A percentile compares a stretch with the other conserved stretches of the same genome.
Evolutionary conservation across 345 rosid species (phyloP).

Genomic region (Reutealis trisperma): DNA sequence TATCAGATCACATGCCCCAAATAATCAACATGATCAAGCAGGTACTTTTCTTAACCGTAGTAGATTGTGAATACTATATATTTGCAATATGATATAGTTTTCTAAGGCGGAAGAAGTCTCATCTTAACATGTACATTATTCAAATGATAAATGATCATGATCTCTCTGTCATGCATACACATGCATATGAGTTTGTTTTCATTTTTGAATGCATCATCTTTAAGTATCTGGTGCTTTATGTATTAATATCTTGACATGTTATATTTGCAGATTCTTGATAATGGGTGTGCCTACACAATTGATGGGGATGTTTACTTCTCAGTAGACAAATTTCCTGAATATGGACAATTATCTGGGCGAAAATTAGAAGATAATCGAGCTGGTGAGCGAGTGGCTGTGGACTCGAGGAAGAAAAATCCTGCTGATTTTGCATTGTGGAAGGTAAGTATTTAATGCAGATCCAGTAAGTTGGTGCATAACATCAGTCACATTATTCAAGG

Average conservation of each 20-base stretch:
- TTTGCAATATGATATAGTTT: background rate
- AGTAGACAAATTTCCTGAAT: constrained; percentile 68
- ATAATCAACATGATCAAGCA: constrained; percentile 84
- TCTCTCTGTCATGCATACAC: background rate
- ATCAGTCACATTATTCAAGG: background rate
- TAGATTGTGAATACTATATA: background rate
- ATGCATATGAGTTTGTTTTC: background rate
- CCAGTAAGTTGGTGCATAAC: background rate
- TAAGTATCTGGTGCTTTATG: background rate
- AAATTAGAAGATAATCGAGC: constrained; percentile 91
- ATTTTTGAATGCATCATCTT: background rate
- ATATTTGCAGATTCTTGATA: constrained; percentile 70
- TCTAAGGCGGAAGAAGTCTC: background rate
- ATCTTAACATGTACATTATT: background rate
- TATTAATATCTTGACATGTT: constrained; percentile 16
- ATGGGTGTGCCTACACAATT: constrained; percentile 78
- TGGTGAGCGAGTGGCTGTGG: constrained; percentile 92
- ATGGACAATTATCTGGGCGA: constrained; percentile 83
- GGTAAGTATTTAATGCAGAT: constrained; percentile 35
- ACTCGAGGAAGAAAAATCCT: constrained; percentile 83
- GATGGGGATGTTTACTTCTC: constrained; percentile 83
- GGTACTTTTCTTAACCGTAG: constrained; percentile 37
- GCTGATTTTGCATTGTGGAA: constrained; percentile 99
- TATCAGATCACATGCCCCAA: constrained; percentile 90
- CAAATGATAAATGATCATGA: background rate